Evolutionary conservation across 2,329 filamentous ascomycete genomes (phyloP).

Genomic region (Aureobasidium sp.): DNA sequence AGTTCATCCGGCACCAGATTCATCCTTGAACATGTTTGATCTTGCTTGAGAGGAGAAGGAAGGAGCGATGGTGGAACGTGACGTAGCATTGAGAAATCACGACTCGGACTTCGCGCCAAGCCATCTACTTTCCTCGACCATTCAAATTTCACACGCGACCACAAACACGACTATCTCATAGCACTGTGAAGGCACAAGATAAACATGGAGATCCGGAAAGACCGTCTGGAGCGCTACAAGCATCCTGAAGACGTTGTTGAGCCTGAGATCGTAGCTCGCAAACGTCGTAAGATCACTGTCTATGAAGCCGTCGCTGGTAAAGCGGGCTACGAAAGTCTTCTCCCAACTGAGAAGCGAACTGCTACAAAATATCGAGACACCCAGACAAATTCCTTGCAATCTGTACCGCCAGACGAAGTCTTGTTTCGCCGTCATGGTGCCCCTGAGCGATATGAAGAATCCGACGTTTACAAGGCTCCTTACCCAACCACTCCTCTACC

Average conservation of each 20-base stretch:
- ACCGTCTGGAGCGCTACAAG: slow-evolving; percentile 4
- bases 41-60: not conserved
- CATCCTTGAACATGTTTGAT: not conserved
- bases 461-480: slow-evolving; percentile 54
- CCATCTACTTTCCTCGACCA: not conserved
- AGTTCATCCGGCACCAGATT: slow-evolving; percentile 52
- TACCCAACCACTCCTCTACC: slow-evolving; percentile 42
- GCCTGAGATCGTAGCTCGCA: not conserved
- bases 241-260: slow-evolving; percentile 1
- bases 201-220: not conserved
- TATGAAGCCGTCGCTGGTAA: slow-evolving; percentile 28
- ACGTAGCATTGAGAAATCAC: not conserved
- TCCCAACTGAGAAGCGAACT: slow-evolving; percentile 30
- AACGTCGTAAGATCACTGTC: slow-evolving; percentile 12
- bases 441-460: slow-evolving; percentile 61
- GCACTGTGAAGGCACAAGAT: not conserved
- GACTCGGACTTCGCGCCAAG: not conserved
- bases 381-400: slow-evolving; percentile 25
- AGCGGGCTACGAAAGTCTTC: slow-evolving; percentile 40
- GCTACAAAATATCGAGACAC: slow-evolving; percentile 25
- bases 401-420: slow-evolving; percentile 61
- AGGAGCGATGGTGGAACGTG: not conserved
- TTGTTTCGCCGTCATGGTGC: slow-evolving; percentile 60
- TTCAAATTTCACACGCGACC: not conserved
- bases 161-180: not conserved